Conservation (phyloP, 1,139 yeast species). For the Hansenula sp. region DNA sequence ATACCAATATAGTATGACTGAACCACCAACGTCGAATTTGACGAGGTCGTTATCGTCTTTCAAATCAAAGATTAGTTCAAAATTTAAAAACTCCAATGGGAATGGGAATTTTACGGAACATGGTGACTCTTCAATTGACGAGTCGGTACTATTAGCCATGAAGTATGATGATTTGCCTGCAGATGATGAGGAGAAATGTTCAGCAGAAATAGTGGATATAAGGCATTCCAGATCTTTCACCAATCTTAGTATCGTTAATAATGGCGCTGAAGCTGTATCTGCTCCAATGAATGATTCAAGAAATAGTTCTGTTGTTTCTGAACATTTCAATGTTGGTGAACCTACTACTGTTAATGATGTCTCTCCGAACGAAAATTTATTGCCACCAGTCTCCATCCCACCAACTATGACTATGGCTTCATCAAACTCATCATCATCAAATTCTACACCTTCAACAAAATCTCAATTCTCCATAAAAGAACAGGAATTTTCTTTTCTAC, state of each 20-base stretch:
- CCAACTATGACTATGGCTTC: background rate
- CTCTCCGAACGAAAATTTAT: background rate
- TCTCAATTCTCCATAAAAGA: background rate
- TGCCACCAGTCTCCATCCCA: background rate
- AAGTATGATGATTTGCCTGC: conserved; percentile 15
- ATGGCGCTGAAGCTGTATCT: background rate
- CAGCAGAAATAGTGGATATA: background rate
- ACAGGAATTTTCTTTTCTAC: conserved; percentile 1
- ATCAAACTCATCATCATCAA: background rate
- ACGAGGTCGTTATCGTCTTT: conserved; percentile 1
- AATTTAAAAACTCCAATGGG: conserved; percentile 1
- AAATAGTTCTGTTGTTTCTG: background rate
- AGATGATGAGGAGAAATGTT: background rate
- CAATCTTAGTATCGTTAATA: background rate
- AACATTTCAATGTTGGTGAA: background rate
- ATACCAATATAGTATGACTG: background rate
- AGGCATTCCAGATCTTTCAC: background rate
- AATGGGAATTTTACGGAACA: background rate
- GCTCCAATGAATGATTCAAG: background rate
- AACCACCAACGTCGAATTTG: background rate
- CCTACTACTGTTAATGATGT: too few relatives aligned
- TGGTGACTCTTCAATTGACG: conserved; percentile 5
- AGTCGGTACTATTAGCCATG: conserved; percentile 15
- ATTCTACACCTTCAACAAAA: background rate
- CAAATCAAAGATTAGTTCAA: conserved; percentile 1